Evolutionary conservation across 148 eudicot species (phyloP).

Genomic region (Silene conica): DNA sequence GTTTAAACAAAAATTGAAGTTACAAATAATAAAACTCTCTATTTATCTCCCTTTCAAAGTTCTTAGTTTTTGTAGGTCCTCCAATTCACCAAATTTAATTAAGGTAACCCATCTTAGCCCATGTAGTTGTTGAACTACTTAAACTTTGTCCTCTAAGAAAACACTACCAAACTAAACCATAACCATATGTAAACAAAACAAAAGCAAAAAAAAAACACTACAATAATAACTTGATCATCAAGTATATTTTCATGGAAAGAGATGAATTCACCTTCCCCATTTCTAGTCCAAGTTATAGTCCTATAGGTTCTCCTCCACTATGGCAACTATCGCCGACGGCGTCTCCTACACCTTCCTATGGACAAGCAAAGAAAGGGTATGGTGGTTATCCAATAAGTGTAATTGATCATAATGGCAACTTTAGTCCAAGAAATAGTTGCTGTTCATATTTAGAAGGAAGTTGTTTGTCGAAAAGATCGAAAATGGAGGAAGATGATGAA

Average conservation of each 20-base stretch:
- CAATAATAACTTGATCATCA: neutral
- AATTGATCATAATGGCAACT: neutral
- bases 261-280: constrained; percentile 54
- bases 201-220: neutral
- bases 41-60: neutral
- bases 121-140: constrained; percentile 25
- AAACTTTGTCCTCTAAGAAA: neutral
- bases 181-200: neutral
- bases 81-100: constrained; percentile 18
- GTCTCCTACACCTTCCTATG: constrained; percentile 28
- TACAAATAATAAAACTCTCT: neutral
- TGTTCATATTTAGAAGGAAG: constrained; percentile 34
- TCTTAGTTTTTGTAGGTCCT: constrained; percentile 16
- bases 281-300: constrained; percentile 19
- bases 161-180: neutral
- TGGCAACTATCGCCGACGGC: constrained; percentile 39
- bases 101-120: neutral
- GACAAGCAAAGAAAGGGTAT: neutral
- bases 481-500: constrained; percentile 13
- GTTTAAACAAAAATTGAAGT: too few relatives aligned
- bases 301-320: constrained; percentile 46
- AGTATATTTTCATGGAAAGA: constrained; percentile 25
- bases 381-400: neutral
- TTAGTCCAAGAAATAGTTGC: constrained; percentile 33
- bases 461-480: constrained; percentile 20